Percentiles rank a stretch among this genome's conserved stretches.
phyloP scores from a whole-genome alignment of 1,284 basidiomycete genomes.

The Boletus sp. region DNA sequence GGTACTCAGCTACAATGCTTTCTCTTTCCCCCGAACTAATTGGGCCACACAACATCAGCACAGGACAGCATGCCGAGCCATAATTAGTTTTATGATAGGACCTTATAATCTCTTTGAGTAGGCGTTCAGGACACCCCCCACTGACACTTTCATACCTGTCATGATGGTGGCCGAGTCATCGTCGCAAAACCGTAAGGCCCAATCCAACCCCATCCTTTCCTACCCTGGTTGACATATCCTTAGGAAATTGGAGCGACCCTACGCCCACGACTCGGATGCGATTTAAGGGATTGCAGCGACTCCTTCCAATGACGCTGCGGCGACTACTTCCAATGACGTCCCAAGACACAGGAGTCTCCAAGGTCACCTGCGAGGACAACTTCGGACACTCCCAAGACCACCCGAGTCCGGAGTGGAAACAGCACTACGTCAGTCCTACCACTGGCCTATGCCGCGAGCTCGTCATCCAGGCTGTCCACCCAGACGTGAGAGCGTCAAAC shows the following conservation, averaged over 20 bases:
- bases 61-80: neutral
- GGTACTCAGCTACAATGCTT: no score
- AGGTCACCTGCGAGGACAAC: slow-evolving; percentile 6
- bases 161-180: neutral
- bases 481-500: neutral
- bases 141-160: neutral
- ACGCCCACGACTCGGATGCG: neutral
- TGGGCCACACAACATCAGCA: neutral
- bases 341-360: neutral
- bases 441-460: slow-evolving; percentile 18
- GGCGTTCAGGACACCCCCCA: neutral
- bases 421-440: slow-evolving; percentile 20
- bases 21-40: neutral
- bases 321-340: neutral
- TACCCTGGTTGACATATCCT: neutral
- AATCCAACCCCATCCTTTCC: neutral
- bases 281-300: neutral
- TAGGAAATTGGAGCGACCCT: neutral
- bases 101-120: neutral
- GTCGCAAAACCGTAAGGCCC: neutral
- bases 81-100: neutral
- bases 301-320: neutral
- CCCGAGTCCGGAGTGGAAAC: slow-evolving; percentile 7
- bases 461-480: slow-evolving; percentile 11
- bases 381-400: slow-evolving; percentile 2